Base-by-base conservation (phyloP, 176 grass and related monocot species). In the Aegilops tauschii region DNA sequence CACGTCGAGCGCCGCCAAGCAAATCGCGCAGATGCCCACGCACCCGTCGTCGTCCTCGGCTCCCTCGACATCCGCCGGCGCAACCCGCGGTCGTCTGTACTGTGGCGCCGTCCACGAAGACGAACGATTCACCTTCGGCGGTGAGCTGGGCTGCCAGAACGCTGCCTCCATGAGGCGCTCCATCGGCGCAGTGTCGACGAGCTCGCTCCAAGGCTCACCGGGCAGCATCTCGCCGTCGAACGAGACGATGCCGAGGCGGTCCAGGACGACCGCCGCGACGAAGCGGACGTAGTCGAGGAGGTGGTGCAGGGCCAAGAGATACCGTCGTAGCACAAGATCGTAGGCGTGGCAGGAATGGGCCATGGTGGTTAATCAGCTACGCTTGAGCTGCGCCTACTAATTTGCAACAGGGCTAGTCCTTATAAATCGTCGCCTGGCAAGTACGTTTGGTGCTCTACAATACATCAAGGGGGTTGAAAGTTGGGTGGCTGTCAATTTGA, bases 211-310 rank as follows among this genome's bases (percentile, higher is more conserved):
- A 5, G 14, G 8, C 3, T 50, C 35, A 12, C 32, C 28, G 9
- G 80, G 89, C 59, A 91, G 85, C 76, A 80, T 37, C 31, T 37
- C 77, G 77, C 34, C 77, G 4, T 80, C 32, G 50, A 23, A 85
- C 61, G 77, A 12, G 49, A 6, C 69, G 85, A 91, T 12, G 89
- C 82, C 82, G 69, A 91, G 82, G 69, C 81, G 85, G 62, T 85
- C 85, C 14, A 91, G 82, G 85, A 85, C 37, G 21, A 84, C 77
- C 12, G 12, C 49, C 2, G 50, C 76, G 61, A 81, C 5, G 86
- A 91, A 91, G 82, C 62, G 77, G 49, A 91, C 68, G 76, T 37
- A 5, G 35, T 32, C 77, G 45, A 89, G 68, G 42, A 87, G 28
- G 81, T 63, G 45, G 36, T 50, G 76, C 29, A 88, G 59, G 28